Conservation (phyloP, 2,329 filamentous ascomycete species). For the Aureobasidium sp. region DNA sequence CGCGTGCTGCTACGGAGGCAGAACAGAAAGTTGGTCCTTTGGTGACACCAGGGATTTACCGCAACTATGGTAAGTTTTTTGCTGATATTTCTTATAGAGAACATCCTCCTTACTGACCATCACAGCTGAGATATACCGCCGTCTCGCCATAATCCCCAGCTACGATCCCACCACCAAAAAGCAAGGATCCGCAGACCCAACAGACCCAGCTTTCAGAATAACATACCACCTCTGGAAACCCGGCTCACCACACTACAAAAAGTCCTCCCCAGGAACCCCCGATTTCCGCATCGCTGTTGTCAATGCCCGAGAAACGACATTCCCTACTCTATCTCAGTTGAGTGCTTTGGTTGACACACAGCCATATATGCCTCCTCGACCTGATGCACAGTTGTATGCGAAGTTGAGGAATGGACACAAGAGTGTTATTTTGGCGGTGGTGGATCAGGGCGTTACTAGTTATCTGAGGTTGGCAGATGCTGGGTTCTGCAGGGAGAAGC, state of each 20-base stretch:
- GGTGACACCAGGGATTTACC: slow-evolving; percentile 44
- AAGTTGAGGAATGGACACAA: slow-evolving; percentile 76
- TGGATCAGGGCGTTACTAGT: slow-evolving; percentile 84
- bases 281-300: slow-evolving; percentile 82
- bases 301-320: slow-evolving; percentile 59
- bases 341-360: slow-evolving; percentile 62
- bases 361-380: slow-evolving; percentile 57
- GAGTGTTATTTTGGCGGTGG: slow-evolving; percentile 77
- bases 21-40: slow-evolving; percentile 35
- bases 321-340: slow-evolving; percentile 69
- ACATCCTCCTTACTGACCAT: background rate
- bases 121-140: slow-evolving; percentile 58
- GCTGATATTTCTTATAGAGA: background rate
- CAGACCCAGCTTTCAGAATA: slow-evolving; percentile 55
- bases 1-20: background rate
- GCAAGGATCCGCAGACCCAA: slow-evolving; percentile 17
- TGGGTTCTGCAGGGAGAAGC: slow-evolving; percentile 61
- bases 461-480: slow-evolving; percentile 75
- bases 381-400: slow-evolving; percentile 54
- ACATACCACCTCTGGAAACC: slow-evolving; percentile 80
- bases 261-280: slow-evolving; percentile 66
- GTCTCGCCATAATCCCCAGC: slow-evolving; percentile 63
- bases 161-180: slow-evolving; percentile 49
- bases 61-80: slow-evolving; percentile 37
- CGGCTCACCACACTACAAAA: slow-evolving; percentile 56